A percentile compares a stretch with the other conserved stretches of the same genome.
Evolutionary conservation across 345 rosid genomes (phyloP).

Genomic region (Jatropha curcas): DNA sequence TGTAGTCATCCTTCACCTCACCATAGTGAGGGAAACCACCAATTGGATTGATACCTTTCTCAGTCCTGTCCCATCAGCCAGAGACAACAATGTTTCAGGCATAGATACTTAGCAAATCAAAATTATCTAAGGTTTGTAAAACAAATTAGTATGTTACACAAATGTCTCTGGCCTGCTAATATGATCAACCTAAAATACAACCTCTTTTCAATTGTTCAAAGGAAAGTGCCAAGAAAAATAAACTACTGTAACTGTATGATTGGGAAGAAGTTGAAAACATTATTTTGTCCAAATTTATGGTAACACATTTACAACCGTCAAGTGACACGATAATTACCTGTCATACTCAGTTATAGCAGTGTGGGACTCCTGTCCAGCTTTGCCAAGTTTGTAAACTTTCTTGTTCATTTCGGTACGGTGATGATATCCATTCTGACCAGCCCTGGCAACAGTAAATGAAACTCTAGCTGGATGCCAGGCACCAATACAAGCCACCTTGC

Average conservation of each 20-base stretch:
- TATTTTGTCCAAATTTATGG: not conserved
- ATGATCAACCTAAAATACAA: not conserved
- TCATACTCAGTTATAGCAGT: slow-evolving; percentile 72
- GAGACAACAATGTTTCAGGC: not conserved
- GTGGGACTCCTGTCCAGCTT: slow-evolving; percentile 63
- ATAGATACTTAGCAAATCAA: too few relatives aligned
- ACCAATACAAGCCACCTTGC: slow-evolving; percentile 93
- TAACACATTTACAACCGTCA: not conserved
- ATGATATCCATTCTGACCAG: slow-evolving; percentile 96
- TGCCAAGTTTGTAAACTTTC: slow-evolving; percentile 77
- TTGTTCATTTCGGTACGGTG: slow-evolving; percentile 93
- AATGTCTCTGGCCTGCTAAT: not conserved
- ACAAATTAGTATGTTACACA: not conserved
- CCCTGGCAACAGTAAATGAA: slow-evolving; percentile 90
- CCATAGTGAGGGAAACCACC: slow-evolving; percentile 91
- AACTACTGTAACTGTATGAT: too few relatives aligned
- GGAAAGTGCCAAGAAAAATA: too few relatives aligned
- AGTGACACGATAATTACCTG: slow-evolving; percentile 41
- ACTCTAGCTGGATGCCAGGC: slow-evolving; percentile 98
- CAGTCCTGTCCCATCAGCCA: slow-evolving; percentile 51
- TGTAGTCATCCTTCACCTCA: slow-evolving; percentile 65
- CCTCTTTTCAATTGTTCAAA: too few relatives aligned
- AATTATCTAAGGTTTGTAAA: not conserved
- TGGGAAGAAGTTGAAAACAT: not conserved
- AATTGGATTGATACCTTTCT: slow-evolving; percentile 75